Conservation (phyloP, 768 basidiomycete genomes). For the Amanita subjunquillea region DNA sequence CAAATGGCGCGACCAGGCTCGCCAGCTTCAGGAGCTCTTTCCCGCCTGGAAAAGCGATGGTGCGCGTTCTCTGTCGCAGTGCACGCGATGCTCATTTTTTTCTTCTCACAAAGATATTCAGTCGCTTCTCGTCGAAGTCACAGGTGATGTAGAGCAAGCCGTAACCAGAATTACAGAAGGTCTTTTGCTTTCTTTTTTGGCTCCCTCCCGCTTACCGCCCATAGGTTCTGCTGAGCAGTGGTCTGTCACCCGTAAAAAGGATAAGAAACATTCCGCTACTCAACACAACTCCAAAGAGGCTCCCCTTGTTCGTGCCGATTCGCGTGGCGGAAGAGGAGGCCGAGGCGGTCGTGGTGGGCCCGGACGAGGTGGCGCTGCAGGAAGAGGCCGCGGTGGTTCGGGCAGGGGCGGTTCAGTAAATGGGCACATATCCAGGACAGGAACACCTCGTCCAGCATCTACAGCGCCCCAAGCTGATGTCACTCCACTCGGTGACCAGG, state of each 20-base stretch:
- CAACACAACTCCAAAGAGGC: slow-evolving; percentile 43
- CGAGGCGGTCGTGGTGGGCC: slow-evolving; percentile 50
- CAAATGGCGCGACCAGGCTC: slow-evolving; percentile 44
- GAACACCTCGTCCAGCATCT: slow-evolving; percentile 19
- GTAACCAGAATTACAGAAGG: slow-evolving; percentile 72
- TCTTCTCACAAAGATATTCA: slow-evolving; percentile 43
- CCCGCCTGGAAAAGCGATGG: slow-evolving; percentile 65
- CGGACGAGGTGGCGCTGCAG: slow-evolving; percentile 42
- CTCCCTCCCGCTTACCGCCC: slow-evolving; percentile 5
- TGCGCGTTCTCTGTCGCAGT: slow-evolving; percentile 14
- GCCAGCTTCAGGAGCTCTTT: slow-evolving; percentile 63
- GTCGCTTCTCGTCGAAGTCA: slow-evolving; percentile 55
- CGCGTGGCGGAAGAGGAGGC: slow-evolving; percentile 52
- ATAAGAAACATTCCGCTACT: slow-evolving; percentile 51
- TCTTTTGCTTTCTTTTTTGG: slow-evolving; percentile 14
- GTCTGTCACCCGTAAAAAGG: slow-evolving; percentile 83
- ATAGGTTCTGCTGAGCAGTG: slow-evolving; percentile 69
- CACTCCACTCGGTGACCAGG: slow-evolving; percentile 15
- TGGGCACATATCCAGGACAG: slow-evolving; percentile 27
- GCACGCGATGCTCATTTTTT: slow-evolving; percentile 17
- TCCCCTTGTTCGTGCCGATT: slow-evolving; percentile 37
- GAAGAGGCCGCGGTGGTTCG: slow-evolving; percentile 38
- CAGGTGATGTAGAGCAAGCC: slow-evolving; percentile 61
- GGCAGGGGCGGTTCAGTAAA: slow-evolving; percentile 31
- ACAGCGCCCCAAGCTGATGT: slow-evolving; percentile 15